Evolutionary conservation across 345 rosid genomes (phyloP), one percentile per base, ranked within the genome.

Genomic region (Salix arbutifolia): DNA sequence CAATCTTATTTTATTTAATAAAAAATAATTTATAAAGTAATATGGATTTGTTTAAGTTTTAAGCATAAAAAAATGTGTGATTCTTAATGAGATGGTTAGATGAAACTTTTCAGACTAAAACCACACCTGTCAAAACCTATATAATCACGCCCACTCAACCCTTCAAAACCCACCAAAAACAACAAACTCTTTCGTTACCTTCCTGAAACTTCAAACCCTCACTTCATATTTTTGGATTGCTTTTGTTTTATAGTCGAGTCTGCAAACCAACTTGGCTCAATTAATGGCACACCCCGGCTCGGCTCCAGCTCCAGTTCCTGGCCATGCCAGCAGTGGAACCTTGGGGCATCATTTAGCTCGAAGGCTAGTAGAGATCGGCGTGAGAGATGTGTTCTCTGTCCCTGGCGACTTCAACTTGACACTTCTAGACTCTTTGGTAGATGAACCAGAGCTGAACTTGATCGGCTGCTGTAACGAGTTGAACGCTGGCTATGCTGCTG

Each of bases 391-490:
- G 23, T 90, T 90, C 85, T 87, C 94, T 3, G 94, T 90, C 35
- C 94, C 94, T 1, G 94, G 94, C 4, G 94, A 90, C 85, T 90
- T 90, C 84, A 90, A 88, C 76, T 67, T 90, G 78, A 81, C 90
- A 1, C 89, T 90, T 23, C 71, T 90, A 79, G 94, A 90, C 81
- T 89, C 88, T 81, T 82, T 90, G 17, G 61, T 90, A 40, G 90
- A 85, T 17, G 94, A 90, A 76, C 91, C 91, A 3, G 86, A 33
- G 80, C 84, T 88, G 70, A 88, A 83, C 77, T 52, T 86, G 76
- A 56, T 90, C 79, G 94, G 94, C 30, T 90, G 94, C 88, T 90
- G 94, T 72, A 90, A 90, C 82, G 94, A 90, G 89, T 89, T 90
- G 38, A 90, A 90, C 77, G 94, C 94, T 13, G 94, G 94, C n/a